Evolutionary conservation across 805 yeast species (phyloP).

Genomic region (Monosporozyma siamensis): DNA sequence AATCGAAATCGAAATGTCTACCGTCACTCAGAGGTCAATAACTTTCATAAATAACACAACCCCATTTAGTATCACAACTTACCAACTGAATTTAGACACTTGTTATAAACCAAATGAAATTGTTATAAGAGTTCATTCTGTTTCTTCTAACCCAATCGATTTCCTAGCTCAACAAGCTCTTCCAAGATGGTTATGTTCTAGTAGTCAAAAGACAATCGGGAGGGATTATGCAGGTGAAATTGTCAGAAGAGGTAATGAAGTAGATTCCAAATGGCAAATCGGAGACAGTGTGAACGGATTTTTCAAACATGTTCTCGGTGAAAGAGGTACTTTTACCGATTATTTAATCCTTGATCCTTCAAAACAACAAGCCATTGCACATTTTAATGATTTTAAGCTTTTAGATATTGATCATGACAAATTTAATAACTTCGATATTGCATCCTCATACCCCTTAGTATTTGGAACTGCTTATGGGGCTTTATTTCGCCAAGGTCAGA

Average conservation of each 20-base stretch:
- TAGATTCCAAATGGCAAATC: slow-evolving; percentile 10
- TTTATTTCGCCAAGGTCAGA: slow-evolving; percentile 27
- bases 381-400: slow-evolving; percentile 14
- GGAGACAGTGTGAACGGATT: slow-evolving; percentile 26
- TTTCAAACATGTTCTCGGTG: slow-evolving; percentile 16
- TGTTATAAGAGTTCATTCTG: slow-evolving; percentile 24
- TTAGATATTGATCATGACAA: slow-evolving; percentile 3
- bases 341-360: slow-evolving; percentile 36
- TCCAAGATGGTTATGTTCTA: slow-evolving; percentile 6
- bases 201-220: slow-evolving; percentile 14
- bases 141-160: slow-evolving; percentile 28
- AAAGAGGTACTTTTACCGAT: slow-evolving; percentile 38
- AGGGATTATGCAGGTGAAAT: slow-evolving; percentile 26
- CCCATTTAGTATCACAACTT: slow-evolving; percentile 11
- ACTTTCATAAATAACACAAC: slow-evolving; percentile 16
- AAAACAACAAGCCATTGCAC: slow-evolving; percentile 26
- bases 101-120: slow-evolving; percentile 20
- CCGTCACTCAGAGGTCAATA: slow-evolving; percentile 15
- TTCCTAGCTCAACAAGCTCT: slow-evolving; percentile 12
- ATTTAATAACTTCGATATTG: slow-evolving; percentile 15
- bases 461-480: slow-evolving; percentile 51
- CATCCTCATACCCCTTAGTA: slow-evolving; percentile 53
- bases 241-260: slow-evolving; percentile 18
- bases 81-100: slow-evolving; percentile 18
- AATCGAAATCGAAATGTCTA: too few relatives aligned